Conservation (phyloP, 2,329 filamentous ascomycete species). For the Claviceps africana region DNA sequence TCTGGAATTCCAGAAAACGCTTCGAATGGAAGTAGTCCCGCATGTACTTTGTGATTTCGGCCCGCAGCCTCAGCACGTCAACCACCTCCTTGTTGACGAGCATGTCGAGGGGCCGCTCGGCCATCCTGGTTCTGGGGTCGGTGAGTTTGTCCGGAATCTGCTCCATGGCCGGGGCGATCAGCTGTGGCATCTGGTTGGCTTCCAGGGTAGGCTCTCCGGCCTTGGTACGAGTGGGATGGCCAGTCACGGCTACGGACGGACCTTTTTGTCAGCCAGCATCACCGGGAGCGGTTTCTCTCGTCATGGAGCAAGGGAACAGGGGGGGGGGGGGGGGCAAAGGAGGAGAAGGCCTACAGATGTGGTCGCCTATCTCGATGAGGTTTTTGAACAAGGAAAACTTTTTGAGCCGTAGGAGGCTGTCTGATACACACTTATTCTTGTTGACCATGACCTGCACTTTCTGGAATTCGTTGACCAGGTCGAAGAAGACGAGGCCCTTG, state of each 20-base stretch:
- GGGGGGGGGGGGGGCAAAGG: too few species aligned
- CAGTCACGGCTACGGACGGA: constrained; percentile 47
- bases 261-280: constrained; percentile 9
- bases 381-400: constrained; percentile 48
- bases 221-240: constrained; percentile 52
- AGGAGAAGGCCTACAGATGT: constrained; percentile 48
- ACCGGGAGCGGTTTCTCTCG: constrained; percentile 8
- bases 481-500: constrained; percentile 71
- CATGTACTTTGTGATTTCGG: constrained; percentile 59
- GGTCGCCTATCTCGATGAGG: constrained; percentile 66
- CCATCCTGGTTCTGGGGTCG: constrained; percentile 57
- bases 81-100: constrained; percentile 56
- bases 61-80: constrained; percentile 60
- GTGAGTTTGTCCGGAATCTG: constrained; percentile 58
- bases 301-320: background rate
- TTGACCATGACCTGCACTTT: constrained; percentile 67
- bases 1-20: constrained; percentile 76
- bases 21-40: constrained; percentile 58
- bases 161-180: constrained; percentile 67
- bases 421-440: constrained; percentile 33
- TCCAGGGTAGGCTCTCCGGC: constrained; percentile 66
- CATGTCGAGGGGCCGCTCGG: constrained; percentile 74
- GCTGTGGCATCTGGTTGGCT: constrained; percentile 50
- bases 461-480: constrained; percentile 59
- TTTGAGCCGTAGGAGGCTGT: constrained; percentile 20